Base-by-base conservation (phyloP, 805 yeast species). In the Myxozyma monticola region DNA sequence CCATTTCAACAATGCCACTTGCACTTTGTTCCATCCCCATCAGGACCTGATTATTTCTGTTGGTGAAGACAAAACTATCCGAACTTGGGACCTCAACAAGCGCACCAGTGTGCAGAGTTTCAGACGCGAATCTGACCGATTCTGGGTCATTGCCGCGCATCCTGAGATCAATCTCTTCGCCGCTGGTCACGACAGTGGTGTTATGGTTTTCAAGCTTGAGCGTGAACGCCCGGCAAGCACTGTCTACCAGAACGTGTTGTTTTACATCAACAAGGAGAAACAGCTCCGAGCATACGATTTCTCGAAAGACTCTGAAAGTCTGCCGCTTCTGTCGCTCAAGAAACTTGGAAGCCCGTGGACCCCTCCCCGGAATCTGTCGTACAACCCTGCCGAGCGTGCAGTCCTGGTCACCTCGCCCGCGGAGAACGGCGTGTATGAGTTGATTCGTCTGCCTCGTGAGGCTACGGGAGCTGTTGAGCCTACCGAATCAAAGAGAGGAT, bases 171-270 rank as follows among this genome's bases (percentile, higher is more conserved):
- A 93, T 69, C 76, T 93, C 64, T 89, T 93, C 73, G 99, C 96
- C 48, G 85, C 96, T 26, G 91, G 59, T 62, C 98, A 91, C 71
- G 99, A 95, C 70, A 78, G 89, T 14, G 99, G 99, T 68, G 95
- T 89, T 26, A 90, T 90, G 95, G 96, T 93, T 42, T 95, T 93
- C 79, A 93, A 93, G 72, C 77, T 93, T 54, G 96, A 88, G 68
- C 85, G 98, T 68, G 99, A 93, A 75, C 83, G 99, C 69, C 98
- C 99, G 12, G 95, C 96, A n/a, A 79, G 80, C 62, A 69, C 86
- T 4, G 64, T 80, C 29, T 78, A 76, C 71, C 93, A 86, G 66
- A 86, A 86, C 69, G 81, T 78, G 62, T 69, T 93, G 61, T 79
- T 78, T 55, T 91, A 78, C 65, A 81, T 89, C 62, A 88, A 88